A percentile compares a stretch with the other conserved stretches of the same genome.
Evolutionary conservation across 306 rosid species (phyloP).

Genomic region (Rosa persica): DNA sequence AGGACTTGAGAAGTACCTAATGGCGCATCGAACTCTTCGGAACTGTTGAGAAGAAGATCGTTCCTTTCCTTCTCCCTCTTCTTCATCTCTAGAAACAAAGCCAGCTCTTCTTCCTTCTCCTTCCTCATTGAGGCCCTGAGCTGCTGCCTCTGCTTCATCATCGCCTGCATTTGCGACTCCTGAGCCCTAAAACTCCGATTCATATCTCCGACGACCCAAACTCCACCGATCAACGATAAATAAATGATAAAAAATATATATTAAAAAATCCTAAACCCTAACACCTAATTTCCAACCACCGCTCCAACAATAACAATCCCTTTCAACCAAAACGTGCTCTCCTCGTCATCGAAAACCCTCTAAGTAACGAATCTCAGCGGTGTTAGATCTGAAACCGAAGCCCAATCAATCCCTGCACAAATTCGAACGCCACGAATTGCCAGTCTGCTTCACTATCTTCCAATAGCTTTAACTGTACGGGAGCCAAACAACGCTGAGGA

Average conservation of each 20-base stretch:
- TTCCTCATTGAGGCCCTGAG: constrained; percentile 44
- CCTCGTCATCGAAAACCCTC: constrained; percentile 17
- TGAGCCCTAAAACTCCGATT: constrained; percentile 88
- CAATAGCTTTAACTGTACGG: background rate
- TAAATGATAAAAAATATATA: constrained; percentile 7
- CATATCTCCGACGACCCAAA: constrained; percentile 50
- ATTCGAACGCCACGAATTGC: constrained; percentile 3
- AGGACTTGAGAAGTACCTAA: constrained; percentile 42
- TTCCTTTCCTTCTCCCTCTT: constrained; percentile 86
- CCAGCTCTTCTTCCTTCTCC: constrained; percentile 91
- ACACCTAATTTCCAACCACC: constrained; percentile 35
- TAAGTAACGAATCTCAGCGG: constrained; percentile 20
- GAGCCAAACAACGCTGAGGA: background rate
- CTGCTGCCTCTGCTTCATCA: constrained; percentile 65
- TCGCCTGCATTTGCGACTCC: constrained; percentile 70
- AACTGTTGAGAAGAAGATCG: constrained; percentile 70
- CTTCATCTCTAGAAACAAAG: constrained; percentile 82
- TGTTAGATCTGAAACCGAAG: constrained; percentile 38
- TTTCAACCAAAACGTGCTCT: constrained; percentile 25
- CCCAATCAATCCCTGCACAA: constrained; percentile 13
- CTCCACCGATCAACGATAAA: constrained; percentile 22
- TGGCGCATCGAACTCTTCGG: constrained; percentile 69
- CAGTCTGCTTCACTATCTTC: constrained; percentile 1
- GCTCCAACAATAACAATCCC: background rate
- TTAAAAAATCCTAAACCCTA: constrained; percentile 10